These are phyloP conservation scores for Pseudonitzschia multistriata DNA, from an alignment of 108 stramenopile species.

Conservation along the genomic window DNA sequence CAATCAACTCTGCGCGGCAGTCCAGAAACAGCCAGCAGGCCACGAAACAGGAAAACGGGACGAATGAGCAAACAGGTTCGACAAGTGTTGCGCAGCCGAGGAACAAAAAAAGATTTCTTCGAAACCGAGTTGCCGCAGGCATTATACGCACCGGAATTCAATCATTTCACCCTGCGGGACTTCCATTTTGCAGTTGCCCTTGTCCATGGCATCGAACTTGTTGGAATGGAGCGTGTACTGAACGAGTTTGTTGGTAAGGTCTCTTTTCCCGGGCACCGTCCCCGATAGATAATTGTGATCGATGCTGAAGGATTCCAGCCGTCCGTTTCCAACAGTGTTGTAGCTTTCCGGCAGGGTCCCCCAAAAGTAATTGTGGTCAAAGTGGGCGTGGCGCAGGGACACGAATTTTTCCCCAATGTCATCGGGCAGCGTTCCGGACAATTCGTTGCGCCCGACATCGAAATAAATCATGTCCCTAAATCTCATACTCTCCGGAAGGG, in stretches of 20 bases:
- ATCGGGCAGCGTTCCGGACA: constrained; percentile 43
- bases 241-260: constrained; percentile 18
- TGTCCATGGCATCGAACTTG: constrained; percentile 21
- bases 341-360: constrained; percentile 40
- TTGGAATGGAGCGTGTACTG: constrained; percentile 35
- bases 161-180: constrained; percentile 20
- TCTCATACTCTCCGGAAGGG: constrained; percentile 28
- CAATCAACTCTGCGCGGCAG: constrained; percentile 1
- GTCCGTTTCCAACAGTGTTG: constrained; percentile 42
- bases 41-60: neutral
- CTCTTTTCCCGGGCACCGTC: constrained; percentile 25
- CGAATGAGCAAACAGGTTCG: neutral
- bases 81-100: neutral
- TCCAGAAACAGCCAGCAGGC: neutral
- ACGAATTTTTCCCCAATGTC: constrained; percentile 25
- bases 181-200: constrained; percentile 26
- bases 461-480: constrained; percentile 35
- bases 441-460: constrained; percentile 42
- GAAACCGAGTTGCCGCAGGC: neutral
- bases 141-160: constrained; percentile 6
- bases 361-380: constrained; percentile 46
- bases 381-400: constrained; percentile 36
- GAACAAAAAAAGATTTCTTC: neutral
- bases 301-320: constrained; percentile 28
- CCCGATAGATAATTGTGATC: constrained; percentile 49